Conservation (phyloP, 148 eudicot genomes). For the Vaccinium macrocarpon region DNA sequence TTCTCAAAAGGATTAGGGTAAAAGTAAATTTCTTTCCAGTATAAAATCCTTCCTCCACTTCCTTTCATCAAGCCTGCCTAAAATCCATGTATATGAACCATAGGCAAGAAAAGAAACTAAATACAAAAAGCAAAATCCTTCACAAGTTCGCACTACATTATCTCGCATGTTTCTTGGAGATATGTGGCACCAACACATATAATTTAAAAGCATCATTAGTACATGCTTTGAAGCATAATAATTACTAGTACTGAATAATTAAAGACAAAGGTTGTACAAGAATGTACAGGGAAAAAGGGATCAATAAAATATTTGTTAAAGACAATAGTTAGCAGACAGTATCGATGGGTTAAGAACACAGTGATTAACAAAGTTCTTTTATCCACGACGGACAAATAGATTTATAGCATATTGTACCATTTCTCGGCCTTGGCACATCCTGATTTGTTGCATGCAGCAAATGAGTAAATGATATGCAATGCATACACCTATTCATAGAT, state of each 20-base stretch:
- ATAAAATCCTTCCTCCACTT: slow-evolving; percentile 86
- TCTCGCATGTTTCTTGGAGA: neutral
- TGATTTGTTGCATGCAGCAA: slow-evolving; percentile 7
- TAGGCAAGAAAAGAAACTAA: slow-evolving; percentile 1
- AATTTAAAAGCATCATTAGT: neutral
- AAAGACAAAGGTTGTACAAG: neutral
- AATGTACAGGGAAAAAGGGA: neutral
- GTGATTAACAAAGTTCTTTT: neutral
- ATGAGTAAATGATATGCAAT: neutral
- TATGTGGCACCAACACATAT: neutral
- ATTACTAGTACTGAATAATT: slow-evolving; percentile 3
- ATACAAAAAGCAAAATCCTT: neutral
- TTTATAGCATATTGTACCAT: neutral
- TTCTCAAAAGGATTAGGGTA: slow-evolving; percentile 78
- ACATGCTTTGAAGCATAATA: neutral
- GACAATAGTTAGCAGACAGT: neutral
- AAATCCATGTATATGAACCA: slow-evolving; percentile 2
- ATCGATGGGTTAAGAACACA: neutral
- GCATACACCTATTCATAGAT: neutral
- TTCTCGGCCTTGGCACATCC: neutral
- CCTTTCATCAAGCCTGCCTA: slow-evolving; percentile 90
- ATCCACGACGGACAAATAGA: neutral
- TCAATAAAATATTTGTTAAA: neutral
- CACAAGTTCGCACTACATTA: neutral
- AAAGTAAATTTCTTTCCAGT: slow-evolving; percentile 75